Conservation (phyloP, 345 rosid species). For the Brassica juncea region DNA sequence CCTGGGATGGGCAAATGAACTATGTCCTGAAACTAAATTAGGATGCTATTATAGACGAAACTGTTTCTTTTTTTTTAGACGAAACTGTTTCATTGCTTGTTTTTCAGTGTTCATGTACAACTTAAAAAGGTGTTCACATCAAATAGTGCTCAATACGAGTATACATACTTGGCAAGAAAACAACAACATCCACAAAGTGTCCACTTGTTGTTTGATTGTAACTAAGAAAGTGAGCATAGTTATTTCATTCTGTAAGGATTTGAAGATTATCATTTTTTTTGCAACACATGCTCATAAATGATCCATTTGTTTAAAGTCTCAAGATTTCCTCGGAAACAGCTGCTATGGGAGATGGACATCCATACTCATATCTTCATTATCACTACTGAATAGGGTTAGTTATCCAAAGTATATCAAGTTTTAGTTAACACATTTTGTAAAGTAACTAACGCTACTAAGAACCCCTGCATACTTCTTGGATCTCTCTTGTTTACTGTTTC, state of each 20-base stretch:
- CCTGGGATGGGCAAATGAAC: slow-evolving; percentile 23
- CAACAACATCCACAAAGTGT: slow-evolving; percentile 11
- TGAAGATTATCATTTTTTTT: slow-evolving; percentile 30
- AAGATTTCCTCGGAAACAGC: slow-evolving; percentile 31
- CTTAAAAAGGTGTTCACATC: slow-evolving; percentile 4
- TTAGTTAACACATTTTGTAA: slow-evolving; percentile 24
- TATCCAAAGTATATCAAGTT: slow-evolving; percentile 12
- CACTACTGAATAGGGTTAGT: slow-evolving; percentile 20
- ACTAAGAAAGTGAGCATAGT: slow-evolving; percentile 18
- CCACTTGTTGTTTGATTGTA: slow-evolving; percentile 39
- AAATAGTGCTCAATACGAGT: slow-evolving; percentile 16
- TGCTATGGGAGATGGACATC: slow-evolving; percentile 37
- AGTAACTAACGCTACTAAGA: slow-evolving; percentile 25
- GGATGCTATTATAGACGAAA: slow-evolving; percentile 19
- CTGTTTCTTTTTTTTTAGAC: neutral
- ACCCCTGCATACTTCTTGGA: slow-evolving; percentile 4
- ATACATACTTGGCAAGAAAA: slow-evolving; percentile 26
- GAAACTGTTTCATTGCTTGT: slow-evolving; percentile 16
- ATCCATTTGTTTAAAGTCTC: slow-evolving; percentile 10
- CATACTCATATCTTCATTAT: slow-evolving; percentile 23
- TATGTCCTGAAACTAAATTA: slow-evolving; percentile 30
- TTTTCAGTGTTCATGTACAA: slow-evolving; percentile 3
- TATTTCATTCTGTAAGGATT: slow-evolving; percentile 7
- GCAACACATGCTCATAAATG: slow-evolving; percentile 9
- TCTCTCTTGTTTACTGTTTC: slow-evolving; percentile 26